Base-by-base conservation (phyloP, 1,139 yeast species). In the Debaryomyces singareniensis region DNA sequence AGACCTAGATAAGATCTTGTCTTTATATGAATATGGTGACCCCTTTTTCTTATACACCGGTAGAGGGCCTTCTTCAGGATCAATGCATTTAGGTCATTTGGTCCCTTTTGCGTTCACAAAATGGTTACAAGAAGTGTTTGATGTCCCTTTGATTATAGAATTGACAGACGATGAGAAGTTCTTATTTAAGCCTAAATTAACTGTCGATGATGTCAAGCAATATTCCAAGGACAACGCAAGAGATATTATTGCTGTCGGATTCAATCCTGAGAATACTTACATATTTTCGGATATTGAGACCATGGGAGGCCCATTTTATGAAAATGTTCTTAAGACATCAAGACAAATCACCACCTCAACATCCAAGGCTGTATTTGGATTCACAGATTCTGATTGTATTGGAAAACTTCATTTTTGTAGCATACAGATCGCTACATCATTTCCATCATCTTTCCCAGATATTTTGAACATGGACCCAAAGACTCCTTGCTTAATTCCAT, bases 91-190 rank as follows among this genome's bases (percentile, higher is more conserved):
- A 62, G 99, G 98, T 28, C 99, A 93, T 57, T 80, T 91, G 89
- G 73, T 89, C 38, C 99, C 99, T 9, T 93, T 93, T 52, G 58
- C 83, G 24, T 93, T 93, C 66, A 91, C 98, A 36, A 87, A 87
- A 58, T 93, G 98, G 98, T 70, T 93, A 47, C 99, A 93, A 59
- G 96, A 89, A 29, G 98, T 89, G 3, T 91, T 93, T 55, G 97
- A 91, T 51, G 96, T 75, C 34, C 97, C 98, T n/a, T 69, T 93
- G 42, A 94, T 93, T 25, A 78, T 93, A 44, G 96, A 91, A 58
- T 68, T 93, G 61, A 93, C 98, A 3, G 99, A 93, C 55, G 99
- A 93, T 54, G 99, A 93, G 59, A 93, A 93, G 64, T 93, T 91
- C 58, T 62, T 93, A 49, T 93, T 93, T 71, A 93, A 91, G 61